A percentile compares a stretch with the other conserved stretches of the same genome.
Evolutionary conservation across 208 protist genomes (phyloP).

Genomic region (Crithidia bombi): DNA sequence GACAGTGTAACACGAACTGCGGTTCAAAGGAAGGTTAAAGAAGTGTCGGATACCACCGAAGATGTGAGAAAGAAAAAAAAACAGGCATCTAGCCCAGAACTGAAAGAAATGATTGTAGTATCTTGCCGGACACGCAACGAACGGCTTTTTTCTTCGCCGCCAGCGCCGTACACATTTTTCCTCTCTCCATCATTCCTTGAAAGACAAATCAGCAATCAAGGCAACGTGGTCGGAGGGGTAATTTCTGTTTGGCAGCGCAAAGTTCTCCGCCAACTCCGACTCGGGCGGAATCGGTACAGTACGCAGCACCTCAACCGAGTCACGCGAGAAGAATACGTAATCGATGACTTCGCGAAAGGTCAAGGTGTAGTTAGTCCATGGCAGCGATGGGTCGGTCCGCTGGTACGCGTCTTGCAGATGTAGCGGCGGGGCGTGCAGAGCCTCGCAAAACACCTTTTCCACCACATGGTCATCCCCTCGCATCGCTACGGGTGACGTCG

Average conservation of each 20-base stretch:
- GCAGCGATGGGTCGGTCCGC: conserved; percentile 55
- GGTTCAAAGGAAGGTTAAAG: no score
- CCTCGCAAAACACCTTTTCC: conserved; percentile 44
- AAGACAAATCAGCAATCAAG: conserved; percentile 78
- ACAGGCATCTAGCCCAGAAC: no score
- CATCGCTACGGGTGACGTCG: conserved; percentile 3
- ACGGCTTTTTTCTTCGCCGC: no score
- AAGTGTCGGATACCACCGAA: no score
- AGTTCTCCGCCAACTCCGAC: conserved; percentile 71
- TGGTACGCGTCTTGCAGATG: conserved; percentile 66
- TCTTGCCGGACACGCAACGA: neutral
- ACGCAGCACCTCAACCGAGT: conserved; percentile 61
- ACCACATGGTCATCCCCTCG: conserved; percentile 25
- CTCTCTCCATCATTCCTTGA: conserved; percentile 5
- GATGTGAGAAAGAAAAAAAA: no score
- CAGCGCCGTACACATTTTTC: neutral
- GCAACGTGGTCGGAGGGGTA: conserved; percentile 92
- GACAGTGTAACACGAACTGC: no score
- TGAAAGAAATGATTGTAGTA: neutral
- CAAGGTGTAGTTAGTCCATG: conserved; percentile 91
- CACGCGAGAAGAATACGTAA: conserved; percentile 83
- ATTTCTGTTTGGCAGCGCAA: conserved; percentile 84
- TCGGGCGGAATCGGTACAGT: conserved; percentile 82
- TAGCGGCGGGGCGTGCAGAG: conserved; percentile 45
- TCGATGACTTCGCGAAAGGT: conserved; percentile 91